Evolutionary conservation across 2,329 filamentous ascomycete genomes (phyloP).

Genomic region (Talaromyces sp.): DNA sequence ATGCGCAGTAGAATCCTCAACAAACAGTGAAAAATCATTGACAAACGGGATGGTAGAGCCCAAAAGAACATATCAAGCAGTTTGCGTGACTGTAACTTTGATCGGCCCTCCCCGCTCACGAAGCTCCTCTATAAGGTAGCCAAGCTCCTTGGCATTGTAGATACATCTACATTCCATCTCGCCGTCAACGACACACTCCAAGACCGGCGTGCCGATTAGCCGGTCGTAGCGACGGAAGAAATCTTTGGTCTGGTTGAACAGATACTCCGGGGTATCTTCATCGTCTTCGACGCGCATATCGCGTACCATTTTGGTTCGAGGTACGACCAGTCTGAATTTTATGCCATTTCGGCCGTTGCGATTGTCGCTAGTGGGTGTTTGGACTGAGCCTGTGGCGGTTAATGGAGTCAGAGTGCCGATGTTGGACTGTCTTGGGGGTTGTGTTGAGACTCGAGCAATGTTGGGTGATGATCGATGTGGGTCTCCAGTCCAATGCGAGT

Average conservation of each 20-base stretch:
- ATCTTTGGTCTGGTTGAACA: slow-evolving; percentile 3
- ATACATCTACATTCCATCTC: slow-evolving; percentile 7
- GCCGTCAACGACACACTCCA: slow-evolving; percentile 8
- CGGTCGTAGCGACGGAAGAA: slow-evolving; percentile 8
- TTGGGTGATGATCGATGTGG: too few relatives aligned
- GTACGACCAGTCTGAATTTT: neutral
- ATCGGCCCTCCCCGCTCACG: neutral
- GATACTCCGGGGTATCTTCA: slow-evolving; percentile 1
- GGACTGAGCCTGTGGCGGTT: too few relatives aligned
- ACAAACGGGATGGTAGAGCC: too few relatives aligned
- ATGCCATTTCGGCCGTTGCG: too few relatives aligned
- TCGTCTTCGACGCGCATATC: slow-evolving; percentile 4
- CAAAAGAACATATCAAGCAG: neutral
- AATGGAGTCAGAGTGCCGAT: too few relatives aligned
- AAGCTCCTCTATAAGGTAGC: slow-evolving; percentile 7
- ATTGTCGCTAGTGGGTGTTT: too few relatives aligned
- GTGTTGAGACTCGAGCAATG: too few relatives aligned
- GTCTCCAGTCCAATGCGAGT: too few relatives aligned
- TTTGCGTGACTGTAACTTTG: slow-evolving; percentile 7
- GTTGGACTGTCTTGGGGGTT: too few relatives aligned
- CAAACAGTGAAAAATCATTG: too few relatives aligned
- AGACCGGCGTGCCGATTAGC: neutral
- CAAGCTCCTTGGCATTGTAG: slow-evolving; percentile 8
- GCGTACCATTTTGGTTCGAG: slow-evolving; percentile 5
- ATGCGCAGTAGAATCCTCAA: too few relatives aligned